Evolutionary conservation across 768 basidiomycete species (phyloP).

Genomic region (Agaricus subrufescens): DNA sequence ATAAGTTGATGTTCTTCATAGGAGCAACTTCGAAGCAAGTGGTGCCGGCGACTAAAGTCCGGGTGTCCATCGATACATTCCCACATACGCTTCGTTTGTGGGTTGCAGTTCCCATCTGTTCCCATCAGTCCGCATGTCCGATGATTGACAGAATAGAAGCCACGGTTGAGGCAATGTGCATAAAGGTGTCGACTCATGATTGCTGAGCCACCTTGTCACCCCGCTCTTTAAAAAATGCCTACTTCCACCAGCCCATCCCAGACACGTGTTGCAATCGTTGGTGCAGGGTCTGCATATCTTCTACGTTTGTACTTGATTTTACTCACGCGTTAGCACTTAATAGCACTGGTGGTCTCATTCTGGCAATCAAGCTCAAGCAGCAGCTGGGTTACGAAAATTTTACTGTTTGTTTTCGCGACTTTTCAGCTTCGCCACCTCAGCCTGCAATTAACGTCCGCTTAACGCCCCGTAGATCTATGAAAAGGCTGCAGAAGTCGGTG

Average conservation of each 20-base stretch:
- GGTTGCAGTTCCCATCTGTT: no score
- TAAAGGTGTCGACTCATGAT: no score
- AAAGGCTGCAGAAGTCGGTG: slow-evolving; percentile 39
- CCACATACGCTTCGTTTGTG: no score
- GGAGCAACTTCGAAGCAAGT: no score
- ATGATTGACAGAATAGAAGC: no score
- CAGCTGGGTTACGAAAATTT: slow-evolving; percentile 35
- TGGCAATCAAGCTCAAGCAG: slow-evolving; percentile 37
- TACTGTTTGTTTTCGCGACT: slow-evolving; percentile 22
- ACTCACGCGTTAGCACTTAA: background rate
- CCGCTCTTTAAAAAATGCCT: no score
- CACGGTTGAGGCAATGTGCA: no score
- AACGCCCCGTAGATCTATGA: slow-evolving; percentile 36
- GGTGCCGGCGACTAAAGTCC: no score
- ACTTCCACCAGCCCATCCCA: background rate
- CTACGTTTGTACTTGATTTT: background rate
- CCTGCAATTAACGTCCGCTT: background rate
- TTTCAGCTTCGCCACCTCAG: background rate
- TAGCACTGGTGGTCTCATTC: slow-evolving; percentile 38
- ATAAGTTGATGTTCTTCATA: no score
- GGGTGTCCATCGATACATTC: no score
- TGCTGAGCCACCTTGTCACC: no score
- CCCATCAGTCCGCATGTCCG: no score
- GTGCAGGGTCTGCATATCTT: slow-evolving; percentile 24
- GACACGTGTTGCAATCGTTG: slow-evolving; percentile 26